These are phyloP conservation scores for Mycena vitilis DNA, from an alignment of 768 basidiomycete species.

Conservation along the genomic window DNA sequence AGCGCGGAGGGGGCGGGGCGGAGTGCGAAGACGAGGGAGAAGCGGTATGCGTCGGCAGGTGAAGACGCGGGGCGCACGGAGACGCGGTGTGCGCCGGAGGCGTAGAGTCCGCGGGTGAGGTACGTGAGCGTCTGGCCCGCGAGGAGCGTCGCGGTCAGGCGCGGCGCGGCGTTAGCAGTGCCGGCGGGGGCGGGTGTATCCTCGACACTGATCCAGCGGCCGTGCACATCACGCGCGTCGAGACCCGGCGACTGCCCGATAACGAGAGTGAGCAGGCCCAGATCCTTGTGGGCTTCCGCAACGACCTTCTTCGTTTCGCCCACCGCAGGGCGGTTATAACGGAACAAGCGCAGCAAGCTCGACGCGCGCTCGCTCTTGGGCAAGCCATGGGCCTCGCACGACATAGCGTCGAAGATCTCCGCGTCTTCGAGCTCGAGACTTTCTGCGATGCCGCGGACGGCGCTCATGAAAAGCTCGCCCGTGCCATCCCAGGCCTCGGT, in stretches of 20 bases:
- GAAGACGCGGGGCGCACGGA: slow-evolving; percentile 27
- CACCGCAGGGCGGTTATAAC: slow-evolving; percentile 27
- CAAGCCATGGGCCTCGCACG: not conserved
- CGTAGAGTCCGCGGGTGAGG: not conserved
- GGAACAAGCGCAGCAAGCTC: slow-evolving; percentile 22
- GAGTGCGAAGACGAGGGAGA: slow-evolving; percentile 35
- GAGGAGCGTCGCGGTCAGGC: not conserved
- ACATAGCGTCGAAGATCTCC: not conserved
- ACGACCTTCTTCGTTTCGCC: not conserved
- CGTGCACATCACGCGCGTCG: not conserved
- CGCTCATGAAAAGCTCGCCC: not conserved
- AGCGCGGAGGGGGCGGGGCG: slow-evolving; percentile 22
- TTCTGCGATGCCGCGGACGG: slow-evolving; percentile 13
- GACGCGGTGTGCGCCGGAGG: slow-evolving; percentile 11
- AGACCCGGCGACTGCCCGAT: not conserved
- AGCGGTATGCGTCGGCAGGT: slow-evolving; percentile 16
- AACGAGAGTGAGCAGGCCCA: not conserved
- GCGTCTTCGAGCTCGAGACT: not conserved
- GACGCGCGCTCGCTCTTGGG: not conserved
- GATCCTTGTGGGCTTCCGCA: not conserved
- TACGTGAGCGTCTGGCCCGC: not conserved
- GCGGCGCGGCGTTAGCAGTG: not conserved
- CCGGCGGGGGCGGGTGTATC: not conserved
- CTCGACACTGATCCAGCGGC: not conserved
- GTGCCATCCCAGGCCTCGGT: not conserved